Conservation (phyloP, 2,329 filamentous ascomycete species). For the Fusarium protoensiforme region DNA sequence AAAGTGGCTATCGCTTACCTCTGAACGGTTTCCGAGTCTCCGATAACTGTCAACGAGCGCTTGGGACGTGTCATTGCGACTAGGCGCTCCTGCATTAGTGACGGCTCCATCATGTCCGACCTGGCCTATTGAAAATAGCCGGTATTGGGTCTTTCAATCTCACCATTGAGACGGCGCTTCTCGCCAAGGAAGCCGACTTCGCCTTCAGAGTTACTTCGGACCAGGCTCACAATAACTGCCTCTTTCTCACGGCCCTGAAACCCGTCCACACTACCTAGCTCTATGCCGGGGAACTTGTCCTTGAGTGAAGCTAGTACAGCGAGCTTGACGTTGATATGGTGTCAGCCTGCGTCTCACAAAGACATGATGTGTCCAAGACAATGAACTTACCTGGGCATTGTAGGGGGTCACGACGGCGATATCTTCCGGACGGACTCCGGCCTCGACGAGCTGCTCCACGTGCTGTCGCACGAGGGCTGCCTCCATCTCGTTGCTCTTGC, state of each 20-base stretch:
- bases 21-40: constrained; percentile 92
- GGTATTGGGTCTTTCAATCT: constrained; percentile 45
- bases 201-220: constrained; percentile 85
- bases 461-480: constrained; percentile 83
- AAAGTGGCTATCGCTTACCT: constrained; percentile 68
- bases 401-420: constrained; percentile 97
- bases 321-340: constrained; percentile 62
- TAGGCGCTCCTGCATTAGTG: constrained; percentile 63
- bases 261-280: constrained; percentile 96
- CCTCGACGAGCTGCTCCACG: constrained; percentile 78
- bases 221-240: constrained; percentile 91
- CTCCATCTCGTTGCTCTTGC: constrained; percentile 94
- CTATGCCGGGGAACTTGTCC: constrained; percentile 83
- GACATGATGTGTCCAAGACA: constrained; percentile 9
- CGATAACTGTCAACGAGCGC: constrained; percentile 89
- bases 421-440: constrained; percentile 83
- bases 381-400: constrained; percentile 79
- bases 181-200: constrained; percentile 96
- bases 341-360: constrained; percentile 24
- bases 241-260: constrained; percentile 99
- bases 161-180: constrained; percentile 92
- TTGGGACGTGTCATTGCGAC: constrained; percentile 97
- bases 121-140: background rate
- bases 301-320: constrained; percentile 83
- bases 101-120: constrained; percentile 9